Evolutionary conservation across 2,329 filamentous ascomycete species (phyloP), one percentile per base, ranked within the genome.

Genomic region (Microsporum canis): DNA sequence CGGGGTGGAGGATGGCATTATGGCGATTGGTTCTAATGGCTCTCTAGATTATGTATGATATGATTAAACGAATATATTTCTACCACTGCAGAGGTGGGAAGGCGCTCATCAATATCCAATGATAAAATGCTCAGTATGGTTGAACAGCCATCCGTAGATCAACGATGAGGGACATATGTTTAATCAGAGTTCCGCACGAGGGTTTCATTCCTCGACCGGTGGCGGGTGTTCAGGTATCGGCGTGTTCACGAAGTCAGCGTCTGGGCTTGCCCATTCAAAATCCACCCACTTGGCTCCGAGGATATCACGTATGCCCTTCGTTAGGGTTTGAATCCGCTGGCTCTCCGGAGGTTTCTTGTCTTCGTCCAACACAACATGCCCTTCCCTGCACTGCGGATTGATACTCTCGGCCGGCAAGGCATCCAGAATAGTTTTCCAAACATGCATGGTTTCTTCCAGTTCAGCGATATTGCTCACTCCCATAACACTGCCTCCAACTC

Each of bases 401-500:
- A 36, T 23, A 17, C n/a, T 23, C 17, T 43, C 34, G 36, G 34
- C 36, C 3, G 39, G 36, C 17, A 57, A 3, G 5, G 55, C 5
- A 45, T 80, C 77, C 8, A 82, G 65, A 33, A 81, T 76, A 67
- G 74, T 77, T 58, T 72, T 71, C 77, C 80, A 82, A 43, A 82
- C 82, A 51, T 82, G 76, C 73, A 86, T 78, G 1, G 82, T 85
- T 73, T 86, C 84, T 63, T 84, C 79, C 56, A 87, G 70, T 70
- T 87, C 84, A 6, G 75, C 74, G 2, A 80, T 68, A 55, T 79
- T 82, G 66, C 82, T 85, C 33, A 86, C 84, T 8, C 84, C 84
- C 74, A 87, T 85, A 43, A 87, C 84, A 60, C 77, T 83, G 39
- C 85, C 82, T 10, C 84, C 84, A 1, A 86, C 73, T 10, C 76